Conservation (phyloP, 768 basidiomycete species). For the Obba rivulosa region DNA sequence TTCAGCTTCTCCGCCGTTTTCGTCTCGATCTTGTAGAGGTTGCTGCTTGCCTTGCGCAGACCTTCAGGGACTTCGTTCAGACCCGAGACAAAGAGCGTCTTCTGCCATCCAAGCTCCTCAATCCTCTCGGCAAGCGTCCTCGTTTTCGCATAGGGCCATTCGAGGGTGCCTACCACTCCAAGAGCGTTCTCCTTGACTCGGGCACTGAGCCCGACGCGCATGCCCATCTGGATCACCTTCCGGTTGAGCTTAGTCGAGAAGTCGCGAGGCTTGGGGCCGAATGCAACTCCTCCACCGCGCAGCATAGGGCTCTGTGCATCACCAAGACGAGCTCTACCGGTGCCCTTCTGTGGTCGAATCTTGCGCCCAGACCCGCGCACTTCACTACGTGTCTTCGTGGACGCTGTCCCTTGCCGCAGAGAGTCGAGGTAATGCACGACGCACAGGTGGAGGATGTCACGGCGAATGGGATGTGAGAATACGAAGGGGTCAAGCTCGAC, state of each 20-base stretch:
- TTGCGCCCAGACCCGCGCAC: constrained; percentile 88
- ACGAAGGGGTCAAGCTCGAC: constrained; percentile 74
- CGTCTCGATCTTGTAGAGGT: constrained; percentile 66
- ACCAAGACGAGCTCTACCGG: constrained; percentile 85
- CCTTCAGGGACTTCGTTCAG: constrained; percentile 45
- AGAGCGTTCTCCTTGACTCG: constrained; percentile 73
- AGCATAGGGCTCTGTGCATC: constrained; percentile 84
- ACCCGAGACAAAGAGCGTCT: constrained; percentile 76
- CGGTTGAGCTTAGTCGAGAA: constrained; percentile 90
- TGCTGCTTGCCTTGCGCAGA: constrained; percentile 58
- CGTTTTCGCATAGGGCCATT: constrained; percentile 73
- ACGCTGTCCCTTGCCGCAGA: constrained; percentile 87
- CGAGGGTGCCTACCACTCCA: constrained; percentile 67
- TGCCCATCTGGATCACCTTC: constrained; percentile 89
- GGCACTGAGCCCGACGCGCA: constrained; percentile 83
- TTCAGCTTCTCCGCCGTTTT: constrained; percentile 59
- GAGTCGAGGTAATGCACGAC: constrained; percentile 84
- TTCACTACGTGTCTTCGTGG: constrained; percentile 87
- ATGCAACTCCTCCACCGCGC: constrained; percentile 88
- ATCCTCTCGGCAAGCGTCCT: constrained; percentile 59
- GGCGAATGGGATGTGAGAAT: constrained; percentile 83
- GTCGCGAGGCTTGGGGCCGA: constrained; percentile 87
- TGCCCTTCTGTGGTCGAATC: constrained; percentile 88
- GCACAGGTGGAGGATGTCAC: constrained; percentile 90
- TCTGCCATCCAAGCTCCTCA: constrained; percentile 57